These are phyloP conservation scores for Malassezia psittaci DNA, from an alignment of 1,284 basidiomycete genomes.

Conservation along the genomic window DNA sequence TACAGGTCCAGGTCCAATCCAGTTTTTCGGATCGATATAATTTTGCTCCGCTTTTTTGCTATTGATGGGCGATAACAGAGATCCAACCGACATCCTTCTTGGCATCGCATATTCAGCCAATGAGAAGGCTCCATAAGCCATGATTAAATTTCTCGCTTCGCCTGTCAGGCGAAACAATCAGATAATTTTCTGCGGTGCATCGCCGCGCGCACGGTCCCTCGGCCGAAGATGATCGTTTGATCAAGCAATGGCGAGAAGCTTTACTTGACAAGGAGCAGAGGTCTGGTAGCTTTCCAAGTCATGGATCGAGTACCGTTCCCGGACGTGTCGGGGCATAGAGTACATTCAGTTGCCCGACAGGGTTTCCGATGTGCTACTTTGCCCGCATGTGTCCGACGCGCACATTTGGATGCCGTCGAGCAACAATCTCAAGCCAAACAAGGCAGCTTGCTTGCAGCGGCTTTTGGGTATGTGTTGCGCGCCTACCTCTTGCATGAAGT, in stretches of 20 bases:
- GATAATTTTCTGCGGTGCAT: too few species aligned
- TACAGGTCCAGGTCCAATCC: too few species aligned
- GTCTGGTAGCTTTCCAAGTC: neutral
- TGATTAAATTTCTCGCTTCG: too few species aligned
- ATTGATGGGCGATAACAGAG: too few species aligned
- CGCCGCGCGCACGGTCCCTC: neutral
- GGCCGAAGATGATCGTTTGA: neutral
- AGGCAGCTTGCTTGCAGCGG: constrained; percentile 1
- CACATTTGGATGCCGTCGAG: neutral
- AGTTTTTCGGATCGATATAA: too few species aligned
- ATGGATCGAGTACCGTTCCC: constrained; percentile 32
- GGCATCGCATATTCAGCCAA: too few species aligned
- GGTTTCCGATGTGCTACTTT: neutral
- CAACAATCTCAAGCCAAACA: neutral
- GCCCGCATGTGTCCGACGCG: neutral
- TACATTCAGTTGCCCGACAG: constrained; percentile 1
- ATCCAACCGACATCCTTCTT: too few species aligned
- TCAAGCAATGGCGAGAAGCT: neutral
- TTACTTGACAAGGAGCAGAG: neutral
- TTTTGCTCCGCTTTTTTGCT: too few species aligned
- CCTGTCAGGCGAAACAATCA: too few species aligned
- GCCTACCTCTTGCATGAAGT: constrained; percentile 14
- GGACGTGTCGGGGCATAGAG: constrained; percentile 36
- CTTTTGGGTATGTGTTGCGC: constrained; percentile 4
- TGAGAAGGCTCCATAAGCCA: too few species aligned